A percentile compares a stretch with the other conserved stretches of the same genome.
These are phyloP conservation scores for Naumovozyma baii DNA, from an alignment of 805 yeast species.

Conservation along the genomic window DNA sequence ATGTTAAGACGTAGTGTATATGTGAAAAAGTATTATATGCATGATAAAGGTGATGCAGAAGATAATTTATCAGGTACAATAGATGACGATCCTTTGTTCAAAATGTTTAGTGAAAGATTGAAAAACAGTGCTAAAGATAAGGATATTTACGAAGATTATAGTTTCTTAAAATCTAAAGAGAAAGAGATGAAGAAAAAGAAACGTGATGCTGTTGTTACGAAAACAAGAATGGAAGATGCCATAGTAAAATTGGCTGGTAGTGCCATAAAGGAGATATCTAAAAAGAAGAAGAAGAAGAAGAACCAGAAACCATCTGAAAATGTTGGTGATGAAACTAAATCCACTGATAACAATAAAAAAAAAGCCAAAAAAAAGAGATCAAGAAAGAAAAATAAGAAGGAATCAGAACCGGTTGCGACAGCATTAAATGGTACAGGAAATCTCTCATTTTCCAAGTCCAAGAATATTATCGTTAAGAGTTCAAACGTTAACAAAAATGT, in stretches of 20 bases:
- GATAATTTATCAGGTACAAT: conserved; percentile 26
- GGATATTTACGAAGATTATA: conserved; percentile 19
- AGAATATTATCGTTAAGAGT: neutral
- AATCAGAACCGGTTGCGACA: neutral
- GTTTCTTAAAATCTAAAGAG: conserved; percentile 22
- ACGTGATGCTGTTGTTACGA: conserved; percentile 10
- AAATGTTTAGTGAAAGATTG: conserved; percentile 26
- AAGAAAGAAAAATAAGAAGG: conserved; percentile 5
- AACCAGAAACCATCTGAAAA: conserved; percentile 3
- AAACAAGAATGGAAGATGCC: conserved; percentile 18
- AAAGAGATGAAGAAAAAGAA: conserved; percentile 20
- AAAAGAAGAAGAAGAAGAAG: conserved; percentile 14
- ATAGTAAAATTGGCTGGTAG: conserved; percentile 22
- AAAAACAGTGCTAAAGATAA: conserved; percentile 14
- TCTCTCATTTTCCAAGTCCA: neutral
- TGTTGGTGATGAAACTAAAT: conserved; percentile 1
- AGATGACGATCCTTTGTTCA: conserved; percentile 23
- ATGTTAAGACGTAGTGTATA: neutral
- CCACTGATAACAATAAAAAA: neutral
- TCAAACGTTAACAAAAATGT: conserved; percentile 15
- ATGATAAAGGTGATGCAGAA: neutral
- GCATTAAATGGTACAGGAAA: neutral
- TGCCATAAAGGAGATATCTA: conserved; percentile 8
- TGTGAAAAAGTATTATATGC: neutral
- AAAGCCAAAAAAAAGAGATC: conserved; percentile 1